phyloP scores from a whole-genome alignment of 306 rosid species.

The Adenanthera pavonina region DNA sequence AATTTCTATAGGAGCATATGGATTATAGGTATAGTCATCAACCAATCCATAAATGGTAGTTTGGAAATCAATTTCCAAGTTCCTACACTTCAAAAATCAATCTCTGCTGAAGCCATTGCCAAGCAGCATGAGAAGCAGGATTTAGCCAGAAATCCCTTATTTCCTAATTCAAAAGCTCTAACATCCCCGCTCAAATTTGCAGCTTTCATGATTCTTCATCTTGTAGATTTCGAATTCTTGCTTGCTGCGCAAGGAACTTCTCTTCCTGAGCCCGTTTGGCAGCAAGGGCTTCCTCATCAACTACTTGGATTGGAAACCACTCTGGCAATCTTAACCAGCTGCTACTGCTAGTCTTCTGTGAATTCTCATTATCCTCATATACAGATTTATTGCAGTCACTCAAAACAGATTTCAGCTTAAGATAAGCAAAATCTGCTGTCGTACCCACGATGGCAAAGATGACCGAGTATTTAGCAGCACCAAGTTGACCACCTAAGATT shows the following conservation, averaged over 20 bases:
- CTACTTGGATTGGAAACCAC: slow-evolving; percentile 85
- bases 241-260: slow-evolving; percentile 66
- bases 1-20: background rate
- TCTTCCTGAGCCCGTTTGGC: slow-evolving; percentile 74
- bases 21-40: background rate
- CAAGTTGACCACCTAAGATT: slow-evolving; percentile 75
- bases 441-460: slow-evolving; percentile 79
- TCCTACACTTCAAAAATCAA: slow-evolving; percentile 42
- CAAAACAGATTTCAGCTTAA: slow-evolving; percentile 51
- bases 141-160: slow-evolving; percentile 24
- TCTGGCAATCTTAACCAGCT: slow-evolving; percentile 78
- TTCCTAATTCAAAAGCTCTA: background rate
- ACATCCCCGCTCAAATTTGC: background rate
- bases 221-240: slow-evolving; percentile 57
- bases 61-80: slow-evolving; percentile 21
- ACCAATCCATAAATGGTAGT: background rate
- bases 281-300: slow-evolving; percentile 87
- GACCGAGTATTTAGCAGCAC: slow-evolving; percentile 73
- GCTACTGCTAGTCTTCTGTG: slow-evolving; percentile 46
- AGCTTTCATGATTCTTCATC: slow-evolving; percentile 65
- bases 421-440: slow-evolving; percentile 57
- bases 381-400: slow-evolving; percentile 54
- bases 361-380: slow-evolving; percentile 39
- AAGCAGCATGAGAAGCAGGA: slow-evolving; percentile 36
- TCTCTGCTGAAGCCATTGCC: slow-evolving; percentile 40